A percentile compares a stretch with the other conserved stretches of the same genome.
These are phyloP conservation scores for Aschersonia sp. DNA, from an alignment of 2,329 filamentous ascomycete genomes.

Conservation along the genomic window DNA sequence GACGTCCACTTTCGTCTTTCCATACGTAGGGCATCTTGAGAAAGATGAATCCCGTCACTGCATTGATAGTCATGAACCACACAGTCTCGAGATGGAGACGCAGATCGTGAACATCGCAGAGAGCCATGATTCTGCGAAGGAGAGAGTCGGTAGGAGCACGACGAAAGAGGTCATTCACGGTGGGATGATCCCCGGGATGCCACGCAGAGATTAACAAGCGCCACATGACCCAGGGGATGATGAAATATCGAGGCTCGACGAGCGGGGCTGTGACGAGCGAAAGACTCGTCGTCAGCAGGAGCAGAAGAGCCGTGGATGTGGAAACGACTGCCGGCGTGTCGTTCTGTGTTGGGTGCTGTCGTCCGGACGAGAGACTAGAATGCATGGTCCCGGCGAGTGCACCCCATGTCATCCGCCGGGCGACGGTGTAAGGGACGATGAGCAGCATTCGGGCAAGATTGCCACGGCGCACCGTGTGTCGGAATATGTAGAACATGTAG, in stretches of 20 bases:
- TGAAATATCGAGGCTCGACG: constrained; percentile 92
- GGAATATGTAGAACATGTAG: constrained; percentile 95
- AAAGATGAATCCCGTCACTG: constrained; percentile 56
- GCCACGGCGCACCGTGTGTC: constrained; percentile 59
- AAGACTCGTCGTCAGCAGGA: constrained; percentile 55
- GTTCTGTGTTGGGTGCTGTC: constrained; percentile 7
- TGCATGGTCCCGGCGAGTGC: constrained; percentile 31
- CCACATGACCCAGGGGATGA: constrained; percentile 91
- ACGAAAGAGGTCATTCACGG: not conserved
- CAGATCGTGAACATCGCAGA: constrained; percentile 22
- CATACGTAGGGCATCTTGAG: constrained; percentile 54
- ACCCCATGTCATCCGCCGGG: constrained; percentile 54
- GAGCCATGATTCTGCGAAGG: not conserved
- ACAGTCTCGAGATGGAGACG: constrained; percentile 45
- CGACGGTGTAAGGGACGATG: constrained; percentile 54
- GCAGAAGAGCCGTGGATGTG: constrained; percentile 39
- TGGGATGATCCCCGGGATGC: constrained; percentile 7
- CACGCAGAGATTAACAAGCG: constrained; percentile 58
- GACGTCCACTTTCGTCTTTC: constrained; percentile 33
- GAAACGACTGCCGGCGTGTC: constrained; percentile 15
- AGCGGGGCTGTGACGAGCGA: constrained; percentile 80
- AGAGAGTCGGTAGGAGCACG: not conserved
- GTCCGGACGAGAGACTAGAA: not conserved
- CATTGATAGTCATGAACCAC: constrained; percentile 56
- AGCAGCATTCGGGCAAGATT: constrained; percentile 50